Evolutionary conservation across 2,329 filamentous ascomycete genomes (phyloP).

Genomic region (Pseudocercospora vitis): DNA sequence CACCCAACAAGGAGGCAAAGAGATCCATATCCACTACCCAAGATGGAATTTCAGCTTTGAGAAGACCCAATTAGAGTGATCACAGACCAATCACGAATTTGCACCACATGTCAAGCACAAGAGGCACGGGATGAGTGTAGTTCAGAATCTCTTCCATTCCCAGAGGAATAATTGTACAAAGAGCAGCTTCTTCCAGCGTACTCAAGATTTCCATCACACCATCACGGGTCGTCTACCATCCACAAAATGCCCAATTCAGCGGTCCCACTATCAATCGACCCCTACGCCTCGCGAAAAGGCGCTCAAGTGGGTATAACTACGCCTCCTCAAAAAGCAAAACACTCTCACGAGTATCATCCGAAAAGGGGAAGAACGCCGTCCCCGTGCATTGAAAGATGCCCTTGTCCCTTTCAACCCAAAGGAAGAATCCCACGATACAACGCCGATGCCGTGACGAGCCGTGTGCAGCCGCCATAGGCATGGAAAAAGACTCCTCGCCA

Average conservation of each 20-base stretch:
- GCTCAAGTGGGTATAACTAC: background rate
- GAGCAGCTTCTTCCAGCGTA: background rate
- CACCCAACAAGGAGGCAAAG: slow-evolving; percentile 16
- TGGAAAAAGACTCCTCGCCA: background rate
- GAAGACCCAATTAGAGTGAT: background rate
- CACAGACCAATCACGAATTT: too few relatives aligned
- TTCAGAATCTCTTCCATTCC: background rate
- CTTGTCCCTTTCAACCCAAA: background rate
- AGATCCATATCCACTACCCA: slow-evolving; percentile 37
- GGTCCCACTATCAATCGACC: background rate
- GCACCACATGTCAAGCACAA: too few relatives aligned
- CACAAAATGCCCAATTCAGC: background rate
- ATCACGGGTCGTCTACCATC: slow-evolving; percentile 5
- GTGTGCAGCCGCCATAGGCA: background rate
- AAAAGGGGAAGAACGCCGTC: background rate
- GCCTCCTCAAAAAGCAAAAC: slow-evolving; percentile 6
- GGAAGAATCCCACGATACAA: background rate
- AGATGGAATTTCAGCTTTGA: slow-evolving; percentile 40
- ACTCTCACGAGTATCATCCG: too few relatives aligned
- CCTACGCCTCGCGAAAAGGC: slow-evolving; percentile 9
- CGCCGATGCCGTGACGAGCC: background rate
- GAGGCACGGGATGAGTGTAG: too few relatives aligned
- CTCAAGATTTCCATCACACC: background rate
- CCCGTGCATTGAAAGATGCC: background rate
- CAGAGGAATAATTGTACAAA: background rate